Base-by-base conservation (phyloP, 2,329 filamentous ascomycete genomes). In the Fusarium drepaniforme region DNA sequence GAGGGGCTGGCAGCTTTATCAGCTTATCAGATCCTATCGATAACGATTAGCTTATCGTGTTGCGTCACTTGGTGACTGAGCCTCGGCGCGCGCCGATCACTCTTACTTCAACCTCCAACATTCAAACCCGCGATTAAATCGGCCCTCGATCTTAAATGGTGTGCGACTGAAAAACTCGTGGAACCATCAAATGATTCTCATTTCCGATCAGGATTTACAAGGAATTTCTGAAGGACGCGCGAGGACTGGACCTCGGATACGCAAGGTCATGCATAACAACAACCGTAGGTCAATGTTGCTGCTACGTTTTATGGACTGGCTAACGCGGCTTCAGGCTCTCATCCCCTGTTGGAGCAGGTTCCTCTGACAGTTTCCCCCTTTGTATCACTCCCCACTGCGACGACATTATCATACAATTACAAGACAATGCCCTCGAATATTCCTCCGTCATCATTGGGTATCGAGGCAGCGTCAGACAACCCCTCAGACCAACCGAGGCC, bases 341-440 rank as follows among this genome's bases (percentile, higher is more conserved):
- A 98, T 85, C 94, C 93, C 18, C 91, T 98, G 75, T 91, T 99
- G 57, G 94, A 96, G 76, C 97, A 99, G 85, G 92, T 98, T 46
- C 95, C 97, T 35, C 87, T 99, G 66, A 97, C 95, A 60, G 95
- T 98, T 53, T 98, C 96, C 4, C 97, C 97, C 30, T 98, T 98
- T 86, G 91, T 98, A 79, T 93, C 93, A 70, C 92, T 99, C 37
- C 97, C 97, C 13, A 93, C 94, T 35, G 93, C 96, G 30, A 94
- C 96, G 23, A 98, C 96, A 0, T 91, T 99, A 9, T 96, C 97
- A 28, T 98, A 98, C 86, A 97, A 95, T 77, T 98, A 98, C 89
- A 96, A 96, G 82, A 90, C 92, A 13, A 93, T 98, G 81, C 94
- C 96, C 0, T 96, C 95, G 1, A 93, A 95, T 3, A 90, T 98